Conservation (phyloP, 805 yeast species). For the Wickerhamiella spandovensis region DNA sequence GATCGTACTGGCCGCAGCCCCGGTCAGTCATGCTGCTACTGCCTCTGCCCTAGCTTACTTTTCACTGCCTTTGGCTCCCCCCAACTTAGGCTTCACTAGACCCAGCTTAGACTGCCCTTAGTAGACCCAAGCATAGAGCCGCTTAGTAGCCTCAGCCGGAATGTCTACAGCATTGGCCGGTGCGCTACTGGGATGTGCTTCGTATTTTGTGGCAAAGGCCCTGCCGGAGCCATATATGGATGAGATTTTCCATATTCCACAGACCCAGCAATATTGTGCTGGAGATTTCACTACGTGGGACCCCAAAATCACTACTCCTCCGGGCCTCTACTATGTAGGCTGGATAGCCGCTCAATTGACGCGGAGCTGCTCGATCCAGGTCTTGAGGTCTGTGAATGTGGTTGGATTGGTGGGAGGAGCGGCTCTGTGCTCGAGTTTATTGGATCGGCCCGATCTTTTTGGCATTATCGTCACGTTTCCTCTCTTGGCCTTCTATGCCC, state of each 20-base stretch:
- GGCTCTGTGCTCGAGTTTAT: slow-evolving; percentile 27
- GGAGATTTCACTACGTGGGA: slow-evolving; percentile 65
- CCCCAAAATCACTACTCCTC: slow-evolving; percentile 89
- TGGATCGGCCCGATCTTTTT: slow-evolving; percentile 32
- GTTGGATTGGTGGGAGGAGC: slow-evolving; percentile 27
- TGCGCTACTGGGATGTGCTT: neutral
- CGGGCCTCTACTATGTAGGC: slow-evolving; percentile 55
- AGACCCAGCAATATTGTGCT: slow-evolving; percentile 51
- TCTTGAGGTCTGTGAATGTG: slow-evolving; percentile 45
- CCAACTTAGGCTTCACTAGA: no score
- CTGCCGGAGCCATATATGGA: slow-evolving; percentile 32
- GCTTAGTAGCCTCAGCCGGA: neutral
- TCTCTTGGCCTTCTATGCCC: slow-evolving; percentile 55
- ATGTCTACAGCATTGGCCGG: neutral
- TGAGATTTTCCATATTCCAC: slow-evolving; percentile 77
- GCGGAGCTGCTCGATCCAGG: slow-evolving; percentile 18
- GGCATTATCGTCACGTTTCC: slow-evolving; percentile 45
- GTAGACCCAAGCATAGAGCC: no score
- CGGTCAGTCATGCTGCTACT: slow-evolving; percentile 5
- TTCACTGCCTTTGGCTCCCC: no score
- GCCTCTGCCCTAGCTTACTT: no score
- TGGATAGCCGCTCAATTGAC: slow-evolving; percentile 12
- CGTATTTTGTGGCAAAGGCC: neutral
- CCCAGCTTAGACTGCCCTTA: no score
- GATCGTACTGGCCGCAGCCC: slow-evolving; percentile 11